Evolutionary conservation across 139 green algal species (phyloP).

Genomic region (Tetradesmus obliquus): DNA sequence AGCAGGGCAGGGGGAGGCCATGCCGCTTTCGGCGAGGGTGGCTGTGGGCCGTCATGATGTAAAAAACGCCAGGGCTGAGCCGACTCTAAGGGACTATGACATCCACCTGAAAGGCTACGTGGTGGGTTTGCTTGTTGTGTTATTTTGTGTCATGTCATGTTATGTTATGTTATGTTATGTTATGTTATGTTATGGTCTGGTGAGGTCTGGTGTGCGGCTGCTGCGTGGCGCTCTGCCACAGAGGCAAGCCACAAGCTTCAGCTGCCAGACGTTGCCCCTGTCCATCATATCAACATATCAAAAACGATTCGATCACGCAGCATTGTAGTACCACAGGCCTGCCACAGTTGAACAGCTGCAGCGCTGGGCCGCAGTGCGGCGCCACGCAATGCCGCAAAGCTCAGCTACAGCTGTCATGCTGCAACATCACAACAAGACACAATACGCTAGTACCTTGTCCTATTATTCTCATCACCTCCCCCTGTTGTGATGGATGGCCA

Average conservation of each 20-base stretch:
- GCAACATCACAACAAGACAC: too few relatives aligned
- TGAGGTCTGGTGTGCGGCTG: too few relatives aligned
- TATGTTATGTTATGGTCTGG: too few relatives aligned
- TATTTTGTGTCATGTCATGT: not conserved
- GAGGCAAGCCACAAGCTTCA: too few relatives aligned
- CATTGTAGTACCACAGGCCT: not conserved
- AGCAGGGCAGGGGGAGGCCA: not conserved
- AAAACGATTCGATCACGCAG: too few relatives aligned
- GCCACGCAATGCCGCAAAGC: too few relatives aligned
- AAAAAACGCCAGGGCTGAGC: not conserved
- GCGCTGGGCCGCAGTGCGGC: not conserved
- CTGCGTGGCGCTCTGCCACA: too few relatives aligned
- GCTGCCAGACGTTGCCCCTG: too few relatives aligned
- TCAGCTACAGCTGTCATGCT: too few relatives aligned
- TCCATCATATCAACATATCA: too few relatives aligned
- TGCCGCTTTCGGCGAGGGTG: not conserved
- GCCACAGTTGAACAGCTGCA: slow-evolving; percentile 12
- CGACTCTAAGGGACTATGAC: not conserved
- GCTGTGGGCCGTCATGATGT: not conserved
- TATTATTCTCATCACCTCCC: not conserved
- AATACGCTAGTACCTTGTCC: too few relatives aligned
- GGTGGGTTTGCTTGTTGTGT: not conserved
- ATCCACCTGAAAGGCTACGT: not conserved
- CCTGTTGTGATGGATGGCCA: not conserved
- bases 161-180: too few relatives aligned